Conservation (phyloP, 768 basidiomycete species). For the Myochromella boudieri region DNA sequence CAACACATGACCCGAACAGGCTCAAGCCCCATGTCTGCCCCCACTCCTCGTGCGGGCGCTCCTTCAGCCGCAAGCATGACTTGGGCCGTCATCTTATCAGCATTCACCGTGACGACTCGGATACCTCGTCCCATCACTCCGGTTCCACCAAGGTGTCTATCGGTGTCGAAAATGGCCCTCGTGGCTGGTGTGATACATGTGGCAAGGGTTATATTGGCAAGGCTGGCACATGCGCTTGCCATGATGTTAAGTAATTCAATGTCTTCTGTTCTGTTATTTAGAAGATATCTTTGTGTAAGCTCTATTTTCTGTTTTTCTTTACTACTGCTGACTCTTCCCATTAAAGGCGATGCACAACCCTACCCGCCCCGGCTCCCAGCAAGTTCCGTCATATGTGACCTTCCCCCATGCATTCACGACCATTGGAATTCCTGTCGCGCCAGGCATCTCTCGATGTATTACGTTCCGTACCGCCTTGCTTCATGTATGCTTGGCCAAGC, state of each 20-base stretch:
- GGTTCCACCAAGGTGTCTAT: slow-evolving; percentile 48
- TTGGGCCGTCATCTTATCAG: slow-evolving; percentile 86
- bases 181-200: slow-evolving; percentile 74
- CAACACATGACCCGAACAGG: slow-evolving; percentile 91
- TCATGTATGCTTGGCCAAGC: slow-evolving; percentile 49
- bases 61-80: slow-evolving; percentile 94
- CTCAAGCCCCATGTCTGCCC: slow-evolving; percentile 88
- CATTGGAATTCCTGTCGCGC: slow-evolving; percentile 32
- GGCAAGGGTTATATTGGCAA: slow-evolving; percentile 68
- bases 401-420: slow-evolving; percentile 17
- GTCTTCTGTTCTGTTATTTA: not conserved
- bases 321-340: not conserved
- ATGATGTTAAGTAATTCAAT: slow-evolving; percentile 56
- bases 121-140: slow-evolving; percentile 41
- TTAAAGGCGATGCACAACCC: slow-evolving; percentile 29
- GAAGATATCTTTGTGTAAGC: slow-evolving; percentile 30
- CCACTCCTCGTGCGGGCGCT: slow-evolving; percentile 81
- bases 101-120: slow-evolving; percentile 74
- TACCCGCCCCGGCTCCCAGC: slow-evolving; percentile 37
- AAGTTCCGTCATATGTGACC: slow-evolving; percentile 29
- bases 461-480: slow-evolving; percentile 65
- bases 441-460: slow-evolving; percentile 58
- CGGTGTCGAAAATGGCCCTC: slow-evolving; percentile 63
- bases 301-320: not conserved
- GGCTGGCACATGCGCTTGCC: slow-evolving; percentile 56